Percentiles rank a stretch among this genome's conserved stretches.
Evolutionary conservation across 331 rosid species (phyloP).

Genomic region (Ulmus americana): DNA sequence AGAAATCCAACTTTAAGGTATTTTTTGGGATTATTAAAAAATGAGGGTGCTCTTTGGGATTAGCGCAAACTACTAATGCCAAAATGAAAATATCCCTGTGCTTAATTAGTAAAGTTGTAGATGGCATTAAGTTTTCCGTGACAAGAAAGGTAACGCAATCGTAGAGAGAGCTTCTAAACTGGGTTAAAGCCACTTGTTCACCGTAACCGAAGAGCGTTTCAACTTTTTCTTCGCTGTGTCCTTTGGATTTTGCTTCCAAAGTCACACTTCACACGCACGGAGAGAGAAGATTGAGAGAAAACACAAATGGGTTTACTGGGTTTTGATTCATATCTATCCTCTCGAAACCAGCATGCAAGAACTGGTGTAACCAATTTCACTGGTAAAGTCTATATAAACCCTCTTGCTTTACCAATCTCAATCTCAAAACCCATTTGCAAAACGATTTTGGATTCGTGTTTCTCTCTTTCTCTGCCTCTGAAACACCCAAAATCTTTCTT

Average conservation of each 20-base stretch:
- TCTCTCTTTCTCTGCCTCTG: neutral
- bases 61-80: too few relatives aligned
- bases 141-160: too few relatives aligned
- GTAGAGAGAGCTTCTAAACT: too few relatives aligned
- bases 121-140: too few relatives aligned
- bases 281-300: neutral
- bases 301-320: neutral
- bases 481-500: neutral
- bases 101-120: too few relatives aligned
- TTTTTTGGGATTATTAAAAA: too few relatives aligned
- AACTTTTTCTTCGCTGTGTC: neutral
- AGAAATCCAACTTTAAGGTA: too few relatives aligned
- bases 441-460: neutral
- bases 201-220: neutral
- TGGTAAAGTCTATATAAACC: neutral
- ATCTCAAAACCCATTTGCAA: neutral
- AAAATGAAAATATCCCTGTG: too few relatives aligned
- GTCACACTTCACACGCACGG: neutral
- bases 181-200: too few relatives aligned
- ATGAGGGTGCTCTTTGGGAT: too few relatives aligned
- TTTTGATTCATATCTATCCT: neutral
- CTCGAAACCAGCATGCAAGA: neutral
- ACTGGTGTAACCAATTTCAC: neutral
- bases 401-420: neutral
- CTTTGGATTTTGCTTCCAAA: too few relatives aligned